Conservation (phyloP, 1,284 basidiomycete species). For the Tranzscheliella williamsii region DNA sequence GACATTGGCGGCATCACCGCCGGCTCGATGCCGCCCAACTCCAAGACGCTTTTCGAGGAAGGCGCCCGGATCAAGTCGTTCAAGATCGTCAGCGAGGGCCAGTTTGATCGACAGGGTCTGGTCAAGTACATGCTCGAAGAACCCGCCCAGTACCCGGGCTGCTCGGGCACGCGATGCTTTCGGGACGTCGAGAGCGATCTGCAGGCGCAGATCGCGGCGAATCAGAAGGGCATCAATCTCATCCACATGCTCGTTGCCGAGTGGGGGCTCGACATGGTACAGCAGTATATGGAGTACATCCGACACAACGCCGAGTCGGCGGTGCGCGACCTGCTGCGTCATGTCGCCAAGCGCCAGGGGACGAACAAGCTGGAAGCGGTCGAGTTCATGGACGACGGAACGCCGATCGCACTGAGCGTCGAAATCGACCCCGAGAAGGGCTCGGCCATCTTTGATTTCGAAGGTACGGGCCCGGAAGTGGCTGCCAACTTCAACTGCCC, state of each 20-base stretch:
- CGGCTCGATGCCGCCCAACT: slow-evolving; percentile 89
- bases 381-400: slow-evolving; percentile 64
- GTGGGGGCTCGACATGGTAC: slow-evolving; percentile 82
- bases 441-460: slow-evolving; percentile 85
- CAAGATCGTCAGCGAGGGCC: slow-evolving; percentile 83
- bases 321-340: slow-evolving; percentile 78
- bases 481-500: slow-evolving; percentile 83
- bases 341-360: slow-evolving; percentile 71
- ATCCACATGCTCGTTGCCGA: slow-evolving; percentile 74
- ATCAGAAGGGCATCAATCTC: slow-evolving; percentile 76
- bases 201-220: slow-evolving; percentile 94
- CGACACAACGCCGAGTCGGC: slow-evolving; percentile 85
- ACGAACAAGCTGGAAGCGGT: slow-evolving; percentile 71
- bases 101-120: slow-evolving; percentile 77
- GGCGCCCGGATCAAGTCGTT: slow-evolving; percentile 89
- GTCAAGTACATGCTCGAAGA: slow-evolving; percentile 80
- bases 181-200: slow-evolving; percentile 88
- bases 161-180: slow-evolving; percentile 64
- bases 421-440: slow-evolving; percentile 77
- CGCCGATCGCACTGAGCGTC: slow-evolving; percentile 76
- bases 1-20: slow-evolving; percentile 72
- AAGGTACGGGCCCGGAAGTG: slow-evolving; percentile 79
- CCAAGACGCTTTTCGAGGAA: slow-evolving; percentile 86
- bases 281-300: slow-evolving; percentile 67
- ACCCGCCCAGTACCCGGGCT: slow-evolving; percentile 72